Percentiles rank a stretch among this genome's conserved stretches.
Evolutionary conservation across 345 rosid genomes (phyloP).

Genomic region (Citrus sinensis): DNA sequence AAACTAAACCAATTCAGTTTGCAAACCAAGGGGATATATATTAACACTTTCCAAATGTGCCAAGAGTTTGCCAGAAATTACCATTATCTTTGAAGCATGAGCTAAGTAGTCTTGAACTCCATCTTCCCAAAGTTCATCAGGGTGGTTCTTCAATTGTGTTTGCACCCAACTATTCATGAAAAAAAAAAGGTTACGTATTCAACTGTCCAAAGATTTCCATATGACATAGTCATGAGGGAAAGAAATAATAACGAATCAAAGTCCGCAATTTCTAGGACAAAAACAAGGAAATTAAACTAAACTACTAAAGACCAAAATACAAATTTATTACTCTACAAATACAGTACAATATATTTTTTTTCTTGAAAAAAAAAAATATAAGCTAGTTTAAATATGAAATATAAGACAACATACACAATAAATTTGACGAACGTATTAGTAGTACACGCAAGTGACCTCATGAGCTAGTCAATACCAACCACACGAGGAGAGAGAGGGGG

Average conservation of each 20-base stretch:
- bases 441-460: neutral
- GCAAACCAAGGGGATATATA: neutral
- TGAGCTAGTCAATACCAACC: neutral
- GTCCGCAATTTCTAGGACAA: neutral
- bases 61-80: constrained; percentile 19
- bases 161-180: constrained; percentile 82
- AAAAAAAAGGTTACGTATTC: neutral
- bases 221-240: neutral
- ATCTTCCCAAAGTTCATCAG: constrained; percentile 99
- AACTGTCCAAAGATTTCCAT: neutral
- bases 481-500: neutral
- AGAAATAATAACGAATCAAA: neutral
- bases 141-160: constrained; percentile 79
- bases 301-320: neutral
- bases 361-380: too few species aligned
- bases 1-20: neutral
- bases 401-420: neutral
- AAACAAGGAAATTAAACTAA: neutral
- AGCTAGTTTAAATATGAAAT: neutral
- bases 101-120: constrained; percentile 71
- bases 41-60: neutral
- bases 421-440: neutral
- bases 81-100: constrained; percentile 80
- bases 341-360: neutral
- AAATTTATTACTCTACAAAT: neutral